Evolutionary conservation across 2,329 filamentous ascomycete species (phyloP).

Genomic region (Setomelanomma holmii): DNA sequence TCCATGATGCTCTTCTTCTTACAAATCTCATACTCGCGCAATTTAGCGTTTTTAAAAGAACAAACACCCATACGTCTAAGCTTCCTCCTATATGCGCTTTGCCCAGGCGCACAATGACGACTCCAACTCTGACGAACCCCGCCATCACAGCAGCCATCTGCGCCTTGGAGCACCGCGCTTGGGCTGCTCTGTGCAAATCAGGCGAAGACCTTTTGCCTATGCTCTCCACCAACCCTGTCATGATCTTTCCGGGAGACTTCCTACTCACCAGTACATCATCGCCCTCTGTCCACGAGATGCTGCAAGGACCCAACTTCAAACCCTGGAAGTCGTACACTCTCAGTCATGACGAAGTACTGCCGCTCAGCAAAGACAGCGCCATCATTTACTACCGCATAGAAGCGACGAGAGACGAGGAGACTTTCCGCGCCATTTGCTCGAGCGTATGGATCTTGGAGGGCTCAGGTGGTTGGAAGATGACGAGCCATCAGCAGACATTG

Average conservation of each 20-base stretch:
- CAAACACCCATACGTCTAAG: neutral
- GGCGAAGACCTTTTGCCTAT: constrained; percentile 43
- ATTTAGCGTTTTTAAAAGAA: neutral
- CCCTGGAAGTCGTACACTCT: constrained; percentile 35
- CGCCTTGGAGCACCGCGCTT: constrained; percentile 43
- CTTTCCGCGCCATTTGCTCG: constrained; percentile 34
- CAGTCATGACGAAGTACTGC: constrained; percentile 36
- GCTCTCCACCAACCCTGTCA: constrained; percentile 46
- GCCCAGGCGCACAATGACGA: constrained; percentile 11
- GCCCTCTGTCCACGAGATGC: constrained; percentile 27
- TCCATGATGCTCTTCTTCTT: neutral
- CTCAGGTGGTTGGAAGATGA: no score
- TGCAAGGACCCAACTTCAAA: constrained; percentile 24
- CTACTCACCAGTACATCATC: constrained; percentile 43
- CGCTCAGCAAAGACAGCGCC: constrained; percentile 30
- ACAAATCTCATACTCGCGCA: neutral
- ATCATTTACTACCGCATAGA: constrained; percentile 36
- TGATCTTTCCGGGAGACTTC: constrained; percentile 49
- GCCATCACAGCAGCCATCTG: constrained; percentile 36
- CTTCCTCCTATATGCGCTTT: neutral
- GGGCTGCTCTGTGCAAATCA: constrained; percentile 44
- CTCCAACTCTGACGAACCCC: constrained; percentile 26
- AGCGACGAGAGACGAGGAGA: constrained; percentile 20
- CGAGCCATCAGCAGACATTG: constrained; percentile 38
- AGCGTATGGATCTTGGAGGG: constrained; percentile 35